These are phyloP conservation scores for Medicago ruthenica DNA, from an alignment of 306 rosid species.

Conservation along the genomic window DNA sequence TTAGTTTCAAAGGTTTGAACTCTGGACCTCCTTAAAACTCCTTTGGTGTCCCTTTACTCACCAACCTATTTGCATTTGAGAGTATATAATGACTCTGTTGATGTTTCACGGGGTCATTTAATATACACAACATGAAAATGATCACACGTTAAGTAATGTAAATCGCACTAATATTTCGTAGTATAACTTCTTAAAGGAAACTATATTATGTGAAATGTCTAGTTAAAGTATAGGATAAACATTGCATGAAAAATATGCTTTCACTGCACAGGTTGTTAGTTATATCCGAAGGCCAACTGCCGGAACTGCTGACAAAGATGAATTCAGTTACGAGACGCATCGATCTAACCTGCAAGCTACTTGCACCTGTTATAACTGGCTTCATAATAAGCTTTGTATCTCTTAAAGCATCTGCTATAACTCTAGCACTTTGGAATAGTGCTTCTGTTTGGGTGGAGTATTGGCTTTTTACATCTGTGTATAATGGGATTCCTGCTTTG, in stretches of 20 bases:
- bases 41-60: no score
- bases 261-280: constrained; percentile 75
- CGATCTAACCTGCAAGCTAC: constrained; percentile 81
- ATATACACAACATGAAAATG: no score
- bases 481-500: constrained; percentile 75
- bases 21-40: no score
- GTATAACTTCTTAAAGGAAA: no score
- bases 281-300: constrained; percentile 74
- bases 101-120: no score
- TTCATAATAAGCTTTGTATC: constrained; percentile 86
- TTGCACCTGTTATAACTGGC: constrained; percentile 87
- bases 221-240: neutral
- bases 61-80: no score
- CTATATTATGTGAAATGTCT: neutral
- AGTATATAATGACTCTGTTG: no score
- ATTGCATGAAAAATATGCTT: neutral
- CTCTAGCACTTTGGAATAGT: constrained; percentile 74
- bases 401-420: constrained; percentile 77
- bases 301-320: constrained; percentile 67
- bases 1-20: no score
- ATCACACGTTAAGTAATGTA: no score
- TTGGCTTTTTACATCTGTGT: constrained; percentile 81
- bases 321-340: constrained; percentile 79
- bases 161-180: neutral
- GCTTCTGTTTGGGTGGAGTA: constrained; percentile 78